Percentiles rank a stretch among this genome's conserved stretches.
These are phyloP conservation scores for Nitzschia inconspicua DNA, from an alignment of 108 stramenopile species.

Conservation along the genomic window DNA sequence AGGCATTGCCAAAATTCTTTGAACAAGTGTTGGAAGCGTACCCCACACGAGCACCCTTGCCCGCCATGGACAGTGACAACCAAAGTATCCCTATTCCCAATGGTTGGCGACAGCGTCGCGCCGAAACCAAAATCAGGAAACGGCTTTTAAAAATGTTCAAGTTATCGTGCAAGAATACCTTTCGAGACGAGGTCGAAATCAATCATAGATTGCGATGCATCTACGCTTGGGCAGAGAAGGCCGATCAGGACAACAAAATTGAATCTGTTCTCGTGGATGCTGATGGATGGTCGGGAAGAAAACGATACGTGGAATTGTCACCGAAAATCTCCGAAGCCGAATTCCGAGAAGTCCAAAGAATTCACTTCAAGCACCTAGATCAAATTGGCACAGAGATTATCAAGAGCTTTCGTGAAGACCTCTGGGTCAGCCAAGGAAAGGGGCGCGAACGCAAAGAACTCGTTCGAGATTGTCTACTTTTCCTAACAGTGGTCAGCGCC, in stretches of 20 bases:
- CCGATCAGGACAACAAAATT: constrained; percentile 76
- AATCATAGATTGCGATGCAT: constrained; percentile 83
- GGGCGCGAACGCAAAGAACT: constrained; percentile 68
- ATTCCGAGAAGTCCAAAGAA: constrained; percentile 73
- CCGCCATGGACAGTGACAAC: background rate
- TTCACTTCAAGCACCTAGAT: constrained; percentile 81
- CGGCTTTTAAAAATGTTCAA: constrained; percentile 51
- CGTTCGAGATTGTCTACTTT: constrained; percentile 57
- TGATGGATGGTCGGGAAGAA: constrained; percentile 54
- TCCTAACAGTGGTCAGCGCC: constrained; percentile 68
- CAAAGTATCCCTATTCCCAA: background rate
- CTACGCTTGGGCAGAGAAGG: constrained; percentile 89
- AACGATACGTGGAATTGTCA: constrained; percentile 84
- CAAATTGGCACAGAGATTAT: constrained; percentile 66
- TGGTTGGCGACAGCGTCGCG: constrained; percentile 62
- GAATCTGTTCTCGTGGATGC: constrained; percentile 75
- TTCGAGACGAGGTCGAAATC: constrained; percentile 82
- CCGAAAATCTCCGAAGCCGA: constrained; percentile 82
- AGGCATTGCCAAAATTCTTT: constrained; percentile 41
- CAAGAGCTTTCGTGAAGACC: constrained; percentile 76
- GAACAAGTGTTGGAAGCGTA: constrained; percentile 24
- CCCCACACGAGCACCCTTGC: constrained; percentile 16
- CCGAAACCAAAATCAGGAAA: constrained; percentile 51
- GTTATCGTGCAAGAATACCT: constrained; percentile 49
- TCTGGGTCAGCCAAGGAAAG: constrained; percentile 79